Conservation (phyloP, 805 yeast species). For the Sugiyamaella lignohabitans region DNA sequence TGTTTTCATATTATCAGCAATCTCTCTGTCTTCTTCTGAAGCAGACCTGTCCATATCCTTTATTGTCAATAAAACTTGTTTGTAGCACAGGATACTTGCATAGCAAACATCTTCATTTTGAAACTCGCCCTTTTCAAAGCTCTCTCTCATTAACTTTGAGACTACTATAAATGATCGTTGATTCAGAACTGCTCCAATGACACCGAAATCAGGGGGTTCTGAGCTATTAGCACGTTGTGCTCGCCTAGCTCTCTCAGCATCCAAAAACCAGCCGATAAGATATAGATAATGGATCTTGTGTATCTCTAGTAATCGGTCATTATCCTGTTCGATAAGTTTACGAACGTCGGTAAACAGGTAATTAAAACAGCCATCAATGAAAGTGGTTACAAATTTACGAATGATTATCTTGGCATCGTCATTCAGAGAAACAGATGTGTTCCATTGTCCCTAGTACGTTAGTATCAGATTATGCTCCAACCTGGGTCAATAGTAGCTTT, state of each 20-base stretch:
- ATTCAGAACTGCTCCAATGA: conserved; percentile 42
- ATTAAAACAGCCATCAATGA: conserved; percentile 71
- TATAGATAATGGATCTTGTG: conserved; percentile 45
- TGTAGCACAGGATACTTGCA: conserved; percentile 61
- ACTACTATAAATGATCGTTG: conserved; percentile 55
- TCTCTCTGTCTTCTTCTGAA: conserved; percentile 42
- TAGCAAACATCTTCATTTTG: conserved; percentile 55
- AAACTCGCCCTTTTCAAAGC: conserved; percentile 28
- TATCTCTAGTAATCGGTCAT: conserved; percentile 22
- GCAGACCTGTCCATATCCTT: conserved; percentile 37
- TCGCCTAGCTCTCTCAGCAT: conserved; percentile 45
- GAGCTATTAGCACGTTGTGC: conserved; percentile 18
- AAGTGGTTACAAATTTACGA: conserved; percentile 45
- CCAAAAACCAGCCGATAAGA: conserved; percentile 68
- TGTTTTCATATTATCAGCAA: conserved; percentile 54
- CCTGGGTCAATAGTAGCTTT: not conserved
- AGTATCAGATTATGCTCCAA: not conserved
- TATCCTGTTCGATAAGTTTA: conserved; percentile 38
- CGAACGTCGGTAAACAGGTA: conserved; percentile 51
- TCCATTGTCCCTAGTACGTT: conserved; percentile 18
- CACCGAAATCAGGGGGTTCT: conserved; percentile 23
- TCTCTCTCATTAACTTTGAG: conserved; percentile 36
- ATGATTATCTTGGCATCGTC: conserved; percentile 30
- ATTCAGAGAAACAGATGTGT: conserved; percentile 20
- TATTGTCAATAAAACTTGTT: conserved; percentile 48